phyloP scores from a whole-genome alignment of 2,329 filamentous ascomycete species.

The Clarireedia homoeocarpa region DNA sequence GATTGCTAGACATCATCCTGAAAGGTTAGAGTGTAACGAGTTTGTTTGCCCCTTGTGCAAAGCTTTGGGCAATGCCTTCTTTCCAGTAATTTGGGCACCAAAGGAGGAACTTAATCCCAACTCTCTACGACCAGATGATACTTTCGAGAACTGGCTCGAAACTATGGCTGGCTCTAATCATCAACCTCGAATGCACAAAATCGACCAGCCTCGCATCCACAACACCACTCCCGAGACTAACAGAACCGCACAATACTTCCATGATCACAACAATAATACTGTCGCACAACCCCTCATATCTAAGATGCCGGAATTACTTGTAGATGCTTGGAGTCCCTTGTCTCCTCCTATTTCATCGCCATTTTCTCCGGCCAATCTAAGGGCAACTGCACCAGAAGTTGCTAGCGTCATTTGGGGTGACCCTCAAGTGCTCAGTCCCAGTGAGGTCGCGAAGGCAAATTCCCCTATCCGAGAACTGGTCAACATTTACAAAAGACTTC shows the following conservation, averaged over 20 bases:
- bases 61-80: conserved; percentile 86
- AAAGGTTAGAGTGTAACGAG: conserved; percentile 69
- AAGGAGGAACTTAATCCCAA: conserved; percentile 79
- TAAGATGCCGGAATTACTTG: conserved; percentile 24
- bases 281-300: conserved; percentile 17
- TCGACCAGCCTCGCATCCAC: conserved; percentile 9
- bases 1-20: conserved; percentile 89
- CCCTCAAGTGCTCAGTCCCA: conserved; percentile 31
- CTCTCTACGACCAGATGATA: conserved; percentile 49
- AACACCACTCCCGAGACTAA: conserved; percentile 6
- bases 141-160: conserved; percentile 46
- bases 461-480: conserved; percentile 46
- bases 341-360: conserved; percentile 18
- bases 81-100: conserved; percentile 92
- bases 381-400: conserved; percentile 24
- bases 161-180: conserved; percentile 7
- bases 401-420: conserved; percentile 20
- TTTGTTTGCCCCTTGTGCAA: conserved; percentile 97
- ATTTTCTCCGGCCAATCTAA: conserved; percentile 10
- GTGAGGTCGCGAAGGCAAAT: conserved; percentile 33
- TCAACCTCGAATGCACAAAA: conserved; percentile 10
- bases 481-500: conserved; percentile 51
- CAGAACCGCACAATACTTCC: conserved; percentile 20
- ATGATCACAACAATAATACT: conserved; percentile 21
- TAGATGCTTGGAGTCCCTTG: conserved; percentile 24